Evolutionary conservation across 192 early-diverging fungal species (phyloP), one percentile per base, ranked within the genome.

Genomic region (Backusella tarrabulga): DNA sequence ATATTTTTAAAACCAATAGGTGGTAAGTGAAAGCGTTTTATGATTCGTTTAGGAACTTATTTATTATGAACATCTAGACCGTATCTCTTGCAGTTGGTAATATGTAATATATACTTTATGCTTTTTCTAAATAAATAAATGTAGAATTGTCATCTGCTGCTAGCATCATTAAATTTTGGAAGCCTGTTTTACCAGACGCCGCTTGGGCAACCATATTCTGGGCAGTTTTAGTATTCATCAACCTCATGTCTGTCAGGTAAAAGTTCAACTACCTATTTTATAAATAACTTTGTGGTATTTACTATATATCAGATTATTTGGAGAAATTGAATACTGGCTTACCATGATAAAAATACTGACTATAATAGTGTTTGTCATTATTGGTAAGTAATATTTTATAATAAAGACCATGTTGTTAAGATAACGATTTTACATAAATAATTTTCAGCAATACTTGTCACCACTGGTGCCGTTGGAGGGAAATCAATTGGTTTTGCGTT

Each of bases 251-350:
- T 60, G 54, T 60, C 11, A 60, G 54, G n/a, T 26, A 60, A 23
- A 50, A n/a, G 1, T 1, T 6, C 46, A 8, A 50, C 0, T 50
- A 44, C 2, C 3, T 19, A 5, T 23, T 60, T 60, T 23, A 60
- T 19, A 26, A 19, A 7, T 17, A 54, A 23, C 1, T 54, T 93
- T 75, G 81, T 87, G 14, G 9, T 60, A 19, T 23, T 60, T 1
- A 60, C 17, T 60, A 60, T 60, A 12, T 23, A 7, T 23, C 67
- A 85, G 81, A 66, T 86, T 91, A 23, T 95, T 91, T 86, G 94
- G 94, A 56, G 93, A 95, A 80, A 78, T 89, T 6, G 94, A 95
- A 79, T 98, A 95, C 80, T 92, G 92, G 92, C 87, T 98, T 77
- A 86, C 91, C 5, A 46, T 91, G n/a, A 84, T 95, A 83, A 98